Conservation (phyloP, 129 eudicot genomes). For the Heracleum sosnowskyi region DNA sequence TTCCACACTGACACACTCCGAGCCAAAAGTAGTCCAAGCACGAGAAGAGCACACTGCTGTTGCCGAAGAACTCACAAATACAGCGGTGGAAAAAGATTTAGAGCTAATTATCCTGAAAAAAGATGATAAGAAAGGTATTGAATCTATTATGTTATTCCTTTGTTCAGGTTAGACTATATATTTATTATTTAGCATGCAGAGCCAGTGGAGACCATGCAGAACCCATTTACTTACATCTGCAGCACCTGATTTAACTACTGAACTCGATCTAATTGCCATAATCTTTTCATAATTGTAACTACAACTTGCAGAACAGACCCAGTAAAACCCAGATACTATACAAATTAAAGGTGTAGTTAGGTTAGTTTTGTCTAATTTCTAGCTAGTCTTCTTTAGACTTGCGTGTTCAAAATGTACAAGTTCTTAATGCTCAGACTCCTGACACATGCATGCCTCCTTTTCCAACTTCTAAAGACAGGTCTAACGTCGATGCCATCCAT, state of each 20-base stretch:
- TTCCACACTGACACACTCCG: background rate
- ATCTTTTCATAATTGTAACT: background rate
- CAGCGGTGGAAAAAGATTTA: conserved; percentile 12
- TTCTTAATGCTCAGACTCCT: background rate
- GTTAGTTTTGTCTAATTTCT: background rate
- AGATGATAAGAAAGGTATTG: conserved; percentile 22
- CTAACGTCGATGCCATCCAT: background rate
- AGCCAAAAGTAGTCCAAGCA: conserved; percentile 3
- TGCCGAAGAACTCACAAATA: background rate
- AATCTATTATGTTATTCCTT: background rate
- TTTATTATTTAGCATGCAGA: background rate
- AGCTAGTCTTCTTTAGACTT: background rate
- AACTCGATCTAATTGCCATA: background rate
- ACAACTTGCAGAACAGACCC: background rate
- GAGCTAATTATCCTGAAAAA: conserved; percentile 6
- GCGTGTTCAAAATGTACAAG: background rate
- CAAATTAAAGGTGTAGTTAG: no score
- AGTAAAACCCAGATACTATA: background rate
- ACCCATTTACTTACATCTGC: background rate
- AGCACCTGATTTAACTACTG: background rate
- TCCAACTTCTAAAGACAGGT: background rate
- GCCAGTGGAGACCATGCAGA: background rate
- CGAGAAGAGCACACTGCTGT: background rate
- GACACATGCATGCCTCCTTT: background rate
- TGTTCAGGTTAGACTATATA: background rate